A percentile compares a stretch with the other conserved stretches of the same genome.
These are phyloP conservation scores for Brassica cretica DNA, from an alignment of 345 rosid species.

Conservation along the genomic window DNA sequence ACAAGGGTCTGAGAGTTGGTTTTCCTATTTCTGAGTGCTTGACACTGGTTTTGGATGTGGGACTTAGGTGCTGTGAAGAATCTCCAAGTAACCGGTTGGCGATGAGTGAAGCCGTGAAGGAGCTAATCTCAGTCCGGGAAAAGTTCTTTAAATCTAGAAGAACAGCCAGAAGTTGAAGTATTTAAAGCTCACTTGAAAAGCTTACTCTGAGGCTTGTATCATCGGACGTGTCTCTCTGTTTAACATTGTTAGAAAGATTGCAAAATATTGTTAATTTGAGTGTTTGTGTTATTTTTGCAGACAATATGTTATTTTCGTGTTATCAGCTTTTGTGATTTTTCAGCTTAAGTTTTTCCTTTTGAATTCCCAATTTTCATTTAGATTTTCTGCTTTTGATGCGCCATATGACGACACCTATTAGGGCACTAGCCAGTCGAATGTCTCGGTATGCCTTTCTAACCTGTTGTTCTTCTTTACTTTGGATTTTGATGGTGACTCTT, in stretches of 20 bases:
- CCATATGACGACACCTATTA: not conserved
- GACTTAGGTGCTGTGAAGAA: not conserved
- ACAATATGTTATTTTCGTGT: not conserved
- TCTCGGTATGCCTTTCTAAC: too few species aligned
- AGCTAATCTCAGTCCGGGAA: not conserved
- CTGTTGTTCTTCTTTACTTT: too few species aligned
- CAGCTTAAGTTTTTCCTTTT: not conserved
- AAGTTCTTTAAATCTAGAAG: not conserved
- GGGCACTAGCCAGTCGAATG: too few species aligned
- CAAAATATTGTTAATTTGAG: not conserved
- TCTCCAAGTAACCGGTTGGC: not conserved
- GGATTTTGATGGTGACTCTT: too few species aligned
- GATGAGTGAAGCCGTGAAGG: not conserved
- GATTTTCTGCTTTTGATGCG: not conserved
- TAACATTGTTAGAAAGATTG: not conserved
- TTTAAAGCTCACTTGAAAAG: not conserved
- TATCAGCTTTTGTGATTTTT: not conserved
- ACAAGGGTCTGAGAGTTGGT: not conserved
- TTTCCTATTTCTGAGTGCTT: not conserved
- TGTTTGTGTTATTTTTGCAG: not conserved
- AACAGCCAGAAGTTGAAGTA: not conserved
- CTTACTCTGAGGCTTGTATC: not conserved
- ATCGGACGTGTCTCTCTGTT: not conserved
- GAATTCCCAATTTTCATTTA: not conserved
- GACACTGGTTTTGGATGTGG: not conserved